Percentiles rank a stretch among this genome's conserved stretches.
These are phyloP conservation scores for Psidium guajava DNA, from an alignment of 345 rosid species.

Conservation along the genomic window DNA sequence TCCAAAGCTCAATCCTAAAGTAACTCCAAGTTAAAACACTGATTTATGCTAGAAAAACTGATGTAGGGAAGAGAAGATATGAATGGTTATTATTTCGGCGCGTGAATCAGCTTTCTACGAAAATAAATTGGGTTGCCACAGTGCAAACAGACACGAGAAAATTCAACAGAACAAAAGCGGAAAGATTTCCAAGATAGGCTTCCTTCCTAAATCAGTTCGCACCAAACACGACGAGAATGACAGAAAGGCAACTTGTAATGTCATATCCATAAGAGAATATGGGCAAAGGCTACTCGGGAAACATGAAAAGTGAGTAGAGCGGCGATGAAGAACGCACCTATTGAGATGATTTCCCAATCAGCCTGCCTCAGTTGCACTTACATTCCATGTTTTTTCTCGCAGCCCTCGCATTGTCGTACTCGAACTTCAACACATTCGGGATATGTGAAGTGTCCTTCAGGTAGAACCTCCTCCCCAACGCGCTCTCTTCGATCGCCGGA, in stretches of 20 bases:
- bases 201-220: background rate
- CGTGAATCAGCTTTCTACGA: background rate
- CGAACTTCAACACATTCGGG: constrained; percentile 72
- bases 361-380: constrained; percentile 35
- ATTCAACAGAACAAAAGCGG: background rate
- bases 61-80: background rate
- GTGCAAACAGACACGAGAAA: background rate
- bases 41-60: background rate
- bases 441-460: constrained; percentile 95
- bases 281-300: background rate
- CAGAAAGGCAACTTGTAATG: background rate
- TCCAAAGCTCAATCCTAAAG: background rate
- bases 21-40: background rate
- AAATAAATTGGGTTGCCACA: background rate
- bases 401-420: constrained; percentile 86
- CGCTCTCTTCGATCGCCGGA: constrained; percentile 71
- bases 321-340: background rate
- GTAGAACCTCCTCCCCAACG: constrained; percentile 57
- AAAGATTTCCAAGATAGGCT: background rate
- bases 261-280: background rate
- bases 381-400: constrained; percentile 39
- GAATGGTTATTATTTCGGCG: background rate
- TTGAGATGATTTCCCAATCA: background rate
- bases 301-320: background rate
- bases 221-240: background rate